Percentiles rank a stretch among this genome's conserved stretches.
These are phyloP conservation scores for Leishmania braziliensis DNA, from an alignment of 208 protist genomes.

Conservation along the genomic window DNA sequence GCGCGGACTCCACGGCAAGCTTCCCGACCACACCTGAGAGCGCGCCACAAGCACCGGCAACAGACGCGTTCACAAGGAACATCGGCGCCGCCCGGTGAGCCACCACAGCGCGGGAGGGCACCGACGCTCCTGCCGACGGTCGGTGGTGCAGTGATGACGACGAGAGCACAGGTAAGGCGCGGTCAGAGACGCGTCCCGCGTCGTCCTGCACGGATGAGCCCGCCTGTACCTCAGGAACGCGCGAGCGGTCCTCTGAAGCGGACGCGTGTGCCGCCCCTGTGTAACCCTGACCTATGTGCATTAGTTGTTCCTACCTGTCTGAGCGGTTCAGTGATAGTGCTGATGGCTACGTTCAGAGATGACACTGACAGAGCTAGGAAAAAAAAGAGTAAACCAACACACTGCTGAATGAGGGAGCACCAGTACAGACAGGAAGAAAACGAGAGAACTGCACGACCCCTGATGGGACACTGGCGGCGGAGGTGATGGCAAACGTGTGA, in stretches of 20 bases:
- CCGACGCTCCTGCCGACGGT: neutral
- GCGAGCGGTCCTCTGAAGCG: neutral
- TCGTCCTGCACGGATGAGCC: neutral
- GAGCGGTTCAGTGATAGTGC: neutral
- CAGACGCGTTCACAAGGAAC: slow-evolving; percentile 69
- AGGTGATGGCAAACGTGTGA: neutral
- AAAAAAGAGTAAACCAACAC: neutral
- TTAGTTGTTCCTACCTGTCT: neutral
- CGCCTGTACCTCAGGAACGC: neutral
- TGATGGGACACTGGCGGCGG: neutral
- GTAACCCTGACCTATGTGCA: neutral
- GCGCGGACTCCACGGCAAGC: slow-evolving; percentile 49
- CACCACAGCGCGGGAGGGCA: neutral
- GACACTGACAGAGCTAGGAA: neutral
- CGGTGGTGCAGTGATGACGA: neutral
- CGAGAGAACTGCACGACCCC: neutral
- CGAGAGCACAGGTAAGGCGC: neutral
- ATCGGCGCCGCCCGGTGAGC: slow-evolving; percentile 10
- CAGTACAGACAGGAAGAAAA: neutral
- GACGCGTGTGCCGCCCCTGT: neutral
- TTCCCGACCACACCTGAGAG: slow-evolving; percentile 78
- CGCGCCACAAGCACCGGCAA: slow-evolving; percentile 74
- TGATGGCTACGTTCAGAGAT: neutral
- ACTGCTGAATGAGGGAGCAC: neutral
- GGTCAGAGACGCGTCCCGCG: neutral